Evolutionary conservation across 2,329 filamentous ascomycete genomes (phyloP), one percentile per base, ranked within the genome.

Genomic region (Fusarium staphyleae): DNA sequence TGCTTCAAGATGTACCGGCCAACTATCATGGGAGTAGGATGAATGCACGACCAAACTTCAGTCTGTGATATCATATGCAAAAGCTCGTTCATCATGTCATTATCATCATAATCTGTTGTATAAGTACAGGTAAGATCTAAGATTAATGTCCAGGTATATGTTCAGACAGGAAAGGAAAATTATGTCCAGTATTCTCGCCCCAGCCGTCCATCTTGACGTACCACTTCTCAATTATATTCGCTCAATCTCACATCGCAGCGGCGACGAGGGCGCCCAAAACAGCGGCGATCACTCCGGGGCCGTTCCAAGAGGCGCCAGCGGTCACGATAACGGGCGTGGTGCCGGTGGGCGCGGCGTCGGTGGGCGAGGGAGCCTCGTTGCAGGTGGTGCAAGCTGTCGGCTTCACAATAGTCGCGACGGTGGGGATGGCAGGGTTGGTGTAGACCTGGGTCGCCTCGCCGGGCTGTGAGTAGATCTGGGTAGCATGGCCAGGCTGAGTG

Each of bases 351-450:
- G 45, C 53, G 12, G 51, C 50, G 12, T 42, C 43, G 11, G 50
- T 48, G 13, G 58, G 58, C 59, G 45, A 49, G 1, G 53, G 32
- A 2, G 41, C 36, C 5, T 43, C 46, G 3, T 24, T 43, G 30
- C 16, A 55, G 1, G 14, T 24, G 3, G 46, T 42, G 2, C 48
- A 49, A 14, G 16, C 29, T 1, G 41, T 57, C 13, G 58, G 53
- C 51, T 62, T 62, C 28, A 60, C 33, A 10, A 62, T 33, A 0
- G 59, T 62, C 1, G 59, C 51, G 30, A 60, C 57, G n/a, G 52
- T 59, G 35, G 36, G 48, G 29, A 35, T 29, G 39, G 40, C 29
- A 11, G 56, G 51, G 13, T 60, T 24, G 4, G 34, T 11, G 43
- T 52, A 40, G 30, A 16, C 22, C 3, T 55, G 5, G 13, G 48